Conservation (phyloP, 805 yeast species). For the Starmerella stellata region DNA sequence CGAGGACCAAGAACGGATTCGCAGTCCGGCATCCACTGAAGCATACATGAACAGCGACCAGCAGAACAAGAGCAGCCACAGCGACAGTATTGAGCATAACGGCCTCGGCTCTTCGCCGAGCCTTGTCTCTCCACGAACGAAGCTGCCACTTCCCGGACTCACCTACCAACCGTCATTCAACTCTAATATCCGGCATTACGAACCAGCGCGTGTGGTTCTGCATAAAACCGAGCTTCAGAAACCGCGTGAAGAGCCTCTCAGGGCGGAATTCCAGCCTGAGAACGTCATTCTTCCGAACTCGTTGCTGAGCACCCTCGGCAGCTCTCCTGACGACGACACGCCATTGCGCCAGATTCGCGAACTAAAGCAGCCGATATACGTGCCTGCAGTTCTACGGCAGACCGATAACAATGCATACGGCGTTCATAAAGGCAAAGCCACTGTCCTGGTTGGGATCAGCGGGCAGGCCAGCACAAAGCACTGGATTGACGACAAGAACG, state of each 20-base stretch:
- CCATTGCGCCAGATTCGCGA: conserved; percentile 53
- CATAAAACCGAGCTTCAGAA: conserved; percentile 10
- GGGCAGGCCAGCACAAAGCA: conserved; percentile 23
- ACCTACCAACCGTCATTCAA: background rate
- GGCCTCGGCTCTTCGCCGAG: background rate
- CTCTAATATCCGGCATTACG: conserved; percentile 10
- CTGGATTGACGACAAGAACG: conserved; percentile 46
- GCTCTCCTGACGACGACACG: conserved; percentile 12
- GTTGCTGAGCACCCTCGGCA: conserved; percentile 4
- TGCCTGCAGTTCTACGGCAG: conserved; percentile 71
- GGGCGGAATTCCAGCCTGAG: background rate
- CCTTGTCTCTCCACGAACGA: background rate
- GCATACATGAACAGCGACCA: background rate
- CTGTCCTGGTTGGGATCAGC: conserved; percentile 9
- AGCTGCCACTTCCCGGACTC: background rate
- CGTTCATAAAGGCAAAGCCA: conserved; percentile 11
- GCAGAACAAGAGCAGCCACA: background rate
- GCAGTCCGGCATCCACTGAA: conserved; percentile 19
- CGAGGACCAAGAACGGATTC: conserved; percentile 21
- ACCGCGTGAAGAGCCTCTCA: background rate
- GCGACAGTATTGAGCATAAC: background rate
- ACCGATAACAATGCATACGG: conserved; percentile 21
- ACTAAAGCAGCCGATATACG: conserved; percentile 70
- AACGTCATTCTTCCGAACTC: conserved; percentile 1
- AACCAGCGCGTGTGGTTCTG: conserved; percentile 18